Evolutionary conservation across 192 early-diverging fungal species (phyloP).

Genomic region (Linnemannia hyalina): DNA sequence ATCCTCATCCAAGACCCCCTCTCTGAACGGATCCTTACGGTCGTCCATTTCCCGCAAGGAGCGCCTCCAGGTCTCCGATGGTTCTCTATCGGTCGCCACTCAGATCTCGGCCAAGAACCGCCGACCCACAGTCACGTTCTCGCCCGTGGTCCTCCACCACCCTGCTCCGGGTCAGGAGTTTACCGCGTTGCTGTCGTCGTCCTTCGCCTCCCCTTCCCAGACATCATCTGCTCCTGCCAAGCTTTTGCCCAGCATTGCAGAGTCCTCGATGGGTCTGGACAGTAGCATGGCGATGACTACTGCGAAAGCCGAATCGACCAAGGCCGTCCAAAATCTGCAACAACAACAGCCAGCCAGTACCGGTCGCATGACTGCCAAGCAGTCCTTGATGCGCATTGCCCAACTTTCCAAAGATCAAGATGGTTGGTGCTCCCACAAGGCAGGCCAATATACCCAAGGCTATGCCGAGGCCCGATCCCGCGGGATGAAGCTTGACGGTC

Average conservation of each 20-base stretch:
- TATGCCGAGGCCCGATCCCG: conserved; percentile 30
- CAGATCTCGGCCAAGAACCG: background rate
- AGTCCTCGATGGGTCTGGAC: conserved; percentile 9
- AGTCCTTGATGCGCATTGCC: conserved; percentile 46
- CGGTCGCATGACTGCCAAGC: conserved; percentile 29
- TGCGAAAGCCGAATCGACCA: background rate
- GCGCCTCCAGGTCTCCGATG: background rate
- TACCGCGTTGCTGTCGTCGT: background rate
- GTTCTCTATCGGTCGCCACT: background rate
- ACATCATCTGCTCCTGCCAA: background rate
- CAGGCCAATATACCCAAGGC: conserved; percentile 37
- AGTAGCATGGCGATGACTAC: conserved; percentile 3
- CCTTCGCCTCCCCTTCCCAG: background rate
- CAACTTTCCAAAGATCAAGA: conserved; percentile 27
- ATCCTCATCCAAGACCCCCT: background rate
- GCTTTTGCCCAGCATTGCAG: conserved; percentile 33
- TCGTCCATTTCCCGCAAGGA: background rate
- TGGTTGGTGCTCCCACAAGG: conserved; percentile 45
- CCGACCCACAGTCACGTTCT: conserved; percentile 39
- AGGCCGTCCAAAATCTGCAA: background rate
- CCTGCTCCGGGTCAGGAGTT: background rate
- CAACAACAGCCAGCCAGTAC: background rate
- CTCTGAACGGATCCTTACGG: conserved; percentile 21
- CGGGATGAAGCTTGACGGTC: conserved; percentile 27
- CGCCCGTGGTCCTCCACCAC: conserved; percentile 18